Conservation (phyloP, 1,139 yeast species). For the Pichia sp. region DNA sequence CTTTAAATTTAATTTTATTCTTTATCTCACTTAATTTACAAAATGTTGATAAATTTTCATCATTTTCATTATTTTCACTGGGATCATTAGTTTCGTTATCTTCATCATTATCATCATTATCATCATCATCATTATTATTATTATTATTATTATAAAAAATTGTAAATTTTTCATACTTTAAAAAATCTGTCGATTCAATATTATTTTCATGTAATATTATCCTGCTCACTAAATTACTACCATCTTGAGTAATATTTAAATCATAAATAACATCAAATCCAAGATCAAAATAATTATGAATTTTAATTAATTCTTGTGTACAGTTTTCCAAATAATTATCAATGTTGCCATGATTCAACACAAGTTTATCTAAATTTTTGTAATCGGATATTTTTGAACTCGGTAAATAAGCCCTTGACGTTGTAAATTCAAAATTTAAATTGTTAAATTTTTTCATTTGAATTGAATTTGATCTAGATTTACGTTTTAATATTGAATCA, state of each 20-base stretch:
- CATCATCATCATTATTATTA: not conserved
- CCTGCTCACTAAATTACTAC: slow-evolving; percentile 35
- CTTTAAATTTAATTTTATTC: not conserved
- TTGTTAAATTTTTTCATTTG: slow-evolving; percentile 25
- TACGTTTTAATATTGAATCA: slow-evolving; percentile 40
- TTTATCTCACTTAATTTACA: slow-evolving; percentile 1
- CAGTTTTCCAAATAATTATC: slow-evolving; percentile 2
- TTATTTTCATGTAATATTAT: slow-evolving; percentile 47
- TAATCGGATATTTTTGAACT: not conserved
- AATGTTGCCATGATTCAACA: not conserved
- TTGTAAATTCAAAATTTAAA: slow-evolving; percentile 37
- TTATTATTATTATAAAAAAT: slow-evolving; percentile 1
- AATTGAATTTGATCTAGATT: slow-evolving; percentile 14
- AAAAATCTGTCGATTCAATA: slow-evolving; percentile 42
- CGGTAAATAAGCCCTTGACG: slow-evolving; percentile 10
- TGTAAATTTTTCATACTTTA: slow-evolving; percentile 38
- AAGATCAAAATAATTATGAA: slow-evolving; percentile 49
- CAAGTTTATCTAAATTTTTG: not conserved
- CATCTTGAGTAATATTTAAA: slow-evolving; percentile 27
- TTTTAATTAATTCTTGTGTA: slow-evolving; percentile 27
- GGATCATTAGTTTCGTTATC: no score
- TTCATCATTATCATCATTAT: not conserved
- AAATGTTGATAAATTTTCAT: no score
- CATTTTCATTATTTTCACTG: no score
- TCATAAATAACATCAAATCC: slow-evolving; percentile 53